A percentile compares a stretch with the other conserved stretches of the same genome.
Conservation (phyloP, 2,329 filamentous ascomycete species). For the Trichoderma breve region DNA sequence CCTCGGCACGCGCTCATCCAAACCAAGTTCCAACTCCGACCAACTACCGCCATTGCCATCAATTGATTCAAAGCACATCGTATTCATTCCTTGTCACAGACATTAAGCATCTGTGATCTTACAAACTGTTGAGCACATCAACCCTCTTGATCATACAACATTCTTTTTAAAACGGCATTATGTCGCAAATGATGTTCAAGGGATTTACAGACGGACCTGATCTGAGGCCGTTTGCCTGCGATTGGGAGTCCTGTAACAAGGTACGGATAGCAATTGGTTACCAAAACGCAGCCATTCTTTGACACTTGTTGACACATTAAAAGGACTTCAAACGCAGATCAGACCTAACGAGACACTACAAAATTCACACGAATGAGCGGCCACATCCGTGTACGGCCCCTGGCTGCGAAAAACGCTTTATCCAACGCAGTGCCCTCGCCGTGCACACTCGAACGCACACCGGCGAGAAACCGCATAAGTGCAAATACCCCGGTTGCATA, state of each 20-base stretch:
- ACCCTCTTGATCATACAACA: neutral
- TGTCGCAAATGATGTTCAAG: slow-evolving; percentile 57
- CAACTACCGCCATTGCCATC: neutral
- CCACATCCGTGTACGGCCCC: slow-evolving; percentile 61
- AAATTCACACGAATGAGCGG: slow-evolving; percentile 70
- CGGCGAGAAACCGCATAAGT: slow-evolving; percentile 69
- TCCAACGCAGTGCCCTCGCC: slow-evolving; percentile 67
- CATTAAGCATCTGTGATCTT: neutral
- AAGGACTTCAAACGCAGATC: slow-evolving; percentile 73
- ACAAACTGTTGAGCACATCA: neutral
- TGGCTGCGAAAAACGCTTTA: slow-evolving; percentile 68
- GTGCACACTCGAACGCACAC: slow-evolving; percentile 71
- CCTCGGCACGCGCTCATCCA: neutral
- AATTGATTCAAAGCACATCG: neutral
- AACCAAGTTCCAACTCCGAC: neutral
- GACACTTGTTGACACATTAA: neutral
- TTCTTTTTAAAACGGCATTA: neutral
- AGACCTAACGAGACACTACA: slow-evolving; percentile 66
- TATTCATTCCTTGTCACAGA: neutral
- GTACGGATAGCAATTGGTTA: slow-evolving; percentile 39
- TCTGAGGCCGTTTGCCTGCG: slow-evolving; percentile 61
- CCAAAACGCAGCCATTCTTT: neutral
- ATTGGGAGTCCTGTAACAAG: slow-evolving; percentile 62
- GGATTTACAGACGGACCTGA: slow-evolving; percentile 62
- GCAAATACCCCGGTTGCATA: slow-evolving; percentile 62